phyloP scores from a whole-genome alignment of 768 basidiomycete genomes.

The Lactifluus piperatus region DNA sequence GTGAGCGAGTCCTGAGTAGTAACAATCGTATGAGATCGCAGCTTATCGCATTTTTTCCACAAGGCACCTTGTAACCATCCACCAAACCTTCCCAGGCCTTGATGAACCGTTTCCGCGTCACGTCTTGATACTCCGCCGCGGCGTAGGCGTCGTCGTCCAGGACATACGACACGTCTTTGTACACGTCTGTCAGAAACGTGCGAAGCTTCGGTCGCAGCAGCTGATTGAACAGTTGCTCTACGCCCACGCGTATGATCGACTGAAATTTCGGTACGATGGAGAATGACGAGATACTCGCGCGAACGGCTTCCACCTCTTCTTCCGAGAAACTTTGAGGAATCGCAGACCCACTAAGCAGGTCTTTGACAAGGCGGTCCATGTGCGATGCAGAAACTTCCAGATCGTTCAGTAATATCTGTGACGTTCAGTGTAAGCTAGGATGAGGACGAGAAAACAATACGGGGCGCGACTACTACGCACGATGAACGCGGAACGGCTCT shows the following conservation, averaged over 20 bases:
- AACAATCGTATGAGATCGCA: neutral
- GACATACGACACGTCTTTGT: slow-evolving; percentile 82
- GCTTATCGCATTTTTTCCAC: neutral
- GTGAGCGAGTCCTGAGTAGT: slow-evolving; percentile 68
- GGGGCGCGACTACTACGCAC: slow-evolving; percentile 45
- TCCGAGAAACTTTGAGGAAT: slow-evolving; percentile 64
- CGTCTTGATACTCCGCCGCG: slow-evolving; percentile 75
- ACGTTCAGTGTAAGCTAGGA: neutral
- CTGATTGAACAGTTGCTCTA: slow-evolving; percentile 96
- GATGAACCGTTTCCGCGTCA: slow-evolving; percentile 83
- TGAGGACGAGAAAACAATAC: neutral
- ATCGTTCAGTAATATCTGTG: slow-evolving; percentile 83
- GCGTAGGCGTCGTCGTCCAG: slow-evolving; percentile 86
- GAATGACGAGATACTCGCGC: slow-evolving; percentile 40
- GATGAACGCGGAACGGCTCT: slow-evolving; percentile 72
- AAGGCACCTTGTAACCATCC: slow-evolving; percentile 75
- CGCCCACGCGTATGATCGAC: slow-evolving; percentile 69
- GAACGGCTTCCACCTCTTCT: slow-evolving; percentile 43
- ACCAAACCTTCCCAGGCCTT: slow-evolving; percentile 81
- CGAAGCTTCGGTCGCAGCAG: slow-evolving; percentile 82
- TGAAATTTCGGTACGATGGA: slow-evolving; percentile 57
- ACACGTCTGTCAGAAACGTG: slow-evolving; percentile 75
- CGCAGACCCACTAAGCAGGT: slow-evolving; percentile 44
- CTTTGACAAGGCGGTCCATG: slow-evolving; percentile 71
- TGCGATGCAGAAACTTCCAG: slow-evolving; percentile 89